Evolutionary conservation across 768 basidiomycete species (phyloP).

Genomic region (Mycena haematopus): DNA sequence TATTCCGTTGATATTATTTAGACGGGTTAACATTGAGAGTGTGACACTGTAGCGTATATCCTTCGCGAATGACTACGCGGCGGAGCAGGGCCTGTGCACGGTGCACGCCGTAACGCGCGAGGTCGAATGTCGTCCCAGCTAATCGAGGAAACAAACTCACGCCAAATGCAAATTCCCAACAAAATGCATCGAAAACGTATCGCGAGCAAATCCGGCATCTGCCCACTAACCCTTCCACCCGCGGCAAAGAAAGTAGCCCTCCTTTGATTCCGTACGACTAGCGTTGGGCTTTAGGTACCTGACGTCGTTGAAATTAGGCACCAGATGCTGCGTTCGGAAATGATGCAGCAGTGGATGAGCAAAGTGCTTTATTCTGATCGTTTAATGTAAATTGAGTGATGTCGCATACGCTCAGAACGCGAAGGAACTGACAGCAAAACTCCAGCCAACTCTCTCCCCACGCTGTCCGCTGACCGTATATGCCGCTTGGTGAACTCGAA

Average conservation of each 20-base stretch:
- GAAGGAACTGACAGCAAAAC: constrained; percentile 59
- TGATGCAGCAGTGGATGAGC: constrained; percentile 69
- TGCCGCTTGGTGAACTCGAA: constrained; percentile 67
- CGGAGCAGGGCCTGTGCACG: no score
- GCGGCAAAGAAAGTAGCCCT: constrained; percentile 87
- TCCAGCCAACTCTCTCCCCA: constrained; percentile 52
- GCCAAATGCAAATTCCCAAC: no score
- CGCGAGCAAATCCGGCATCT: background rate
- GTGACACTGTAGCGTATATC: no score
- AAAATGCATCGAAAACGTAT: no score
- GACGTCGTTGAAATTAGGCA: constrained; percentile 71
- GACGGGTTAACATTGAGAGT: no score
- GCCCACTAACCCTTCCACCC: constrained; percentile 57
- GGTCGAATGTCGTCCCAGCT: no score
- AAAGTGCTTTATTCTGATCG: constrained; percentile 82
- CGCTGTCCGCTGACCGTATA: constrained; percentile 53
- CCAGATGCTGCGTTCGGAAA: constrained; percentile 67
- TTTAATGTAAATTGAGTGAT: background rate
- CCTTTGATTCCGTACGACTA: constrained; percentile 77
- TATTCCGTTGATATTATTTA: no score
- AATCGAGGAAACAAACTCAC: no score
- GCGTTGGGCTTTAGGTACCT: constrained; percentile 80
- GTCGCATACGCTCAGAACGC: background rate
- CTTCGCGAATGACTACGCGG: no score
- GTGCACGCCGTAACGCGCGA: no score